Evolutionary conservation across 1,139 yeast species (phyloP).

Genomic region (Taphrina pruni): DNA sequence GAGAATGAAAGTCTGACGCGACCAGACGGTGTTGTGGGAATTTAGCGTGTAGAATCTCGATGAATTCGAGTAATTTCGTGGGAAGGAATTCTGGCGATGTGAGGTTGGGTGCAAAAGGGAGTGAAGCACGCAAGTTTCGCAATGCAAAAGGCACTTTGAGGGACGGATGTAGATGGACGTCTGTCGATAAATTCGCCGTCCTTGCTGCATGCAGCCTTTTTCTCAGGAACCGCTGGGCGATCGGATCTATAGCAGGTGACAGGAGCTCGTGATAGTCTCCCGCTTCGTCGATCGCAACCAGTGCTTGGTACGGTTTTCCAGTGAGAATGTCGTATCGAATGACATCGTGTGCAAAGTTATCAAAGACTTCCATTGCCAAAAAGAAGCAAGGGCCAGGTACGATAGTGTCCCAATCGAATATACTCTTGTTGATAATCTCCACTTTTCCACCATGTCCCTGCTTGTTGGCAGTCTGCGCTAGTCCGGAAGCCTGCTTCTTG

Average conservation of each 20-base stretch:
- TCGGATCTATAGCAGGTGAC: conserved; percentile 69
- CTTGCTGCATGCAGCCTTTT: conserved; percentile 60
- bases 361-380: conserved; percentile 82
- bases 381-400: conserved; percentile 78
- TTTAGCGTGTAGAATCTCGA: conserved; percentile 65
- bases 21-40: conserved; percentile 79
- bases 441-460: conserved; percentile 60
- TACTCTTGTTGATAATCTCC: conserved; percentile 71
- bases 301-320: conserved; percentile 75
- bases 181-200: background rate
- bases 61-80: conserved; percentile 70
- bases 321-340: conserved; percentile 74
- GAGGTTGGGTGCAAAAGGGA: conserved; percentile 71
- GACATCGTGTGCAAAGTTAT: conserved; percentile 82
- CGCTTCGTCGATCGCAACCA: conserved; percentile 72
- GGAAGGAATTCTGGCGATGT: conserved; percentile 83
- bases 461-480: conserved; percentile 50
- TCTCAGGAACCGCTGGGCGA: conserved; percentile 62
- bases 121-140: conserved; percentile 53
- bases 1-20: conserved; percentile 72
- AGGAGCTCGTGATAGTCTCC: conserved; percentile 81
- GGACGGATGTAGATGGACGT: conserved; percentile 23
- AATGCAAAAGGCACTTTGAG: conserved; percentile 50
- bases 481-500: conserved; percentile 59
- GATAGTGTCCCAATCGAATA: conserved; percentile 71